Evolutionary conservation across 352 stramenopile genomes (phyloP), one percentile per base, ranked within the genome.

Genomic region (Phytophthora idaei): DNA sequence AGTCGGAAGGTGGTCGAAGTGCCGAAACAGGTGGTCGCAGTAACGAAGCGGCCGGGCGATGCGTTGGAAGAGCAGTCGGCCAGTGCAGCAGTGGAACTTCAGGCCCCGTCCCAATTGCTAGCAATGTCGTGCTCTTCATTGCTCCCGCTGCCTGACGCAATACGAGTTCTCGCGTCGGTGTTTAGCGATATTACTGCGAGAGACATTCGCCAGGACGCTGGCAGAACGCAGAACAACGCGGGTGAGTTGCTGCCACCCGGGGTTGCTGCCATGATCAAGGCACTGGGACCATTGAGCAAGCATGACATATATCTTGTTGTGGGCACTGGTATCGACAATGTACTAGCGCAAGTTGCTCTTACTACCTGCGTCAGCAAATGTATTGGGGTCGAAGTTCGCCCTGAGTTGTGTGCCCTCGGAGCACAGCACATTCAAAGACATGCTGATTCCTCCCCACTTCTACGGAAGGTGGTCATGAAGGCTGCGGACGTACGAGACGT

Each of bases 251-350:
- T 21, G 21, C 21, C 21, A 21, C 21, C 21, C 21, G 21, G 21
- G 21, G 21, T 21, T 21, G 21, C 60, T 61, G 31, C 29, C 21
- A 49, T 61, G 39, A 8, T 67, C 32, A 12, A 10, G 9, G 41
- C 42, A 4, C 10, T 67, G 10, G 31, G 21, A 1, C 37, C 34
- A 10, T 11, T 67, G 10, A 4, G 28, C 4, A 25, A 42, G 10
- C 0, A 5, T 7, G 61, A 59, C 14, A 31, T 63, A 1, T 58
- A 63, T 28, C 29, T 69, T 1, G 52, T 55, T 15, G 12, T 63
- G 3, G 61, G 34, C 11, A 53, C 61, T 4, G 52, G 53, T 1
- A 49, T 69, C 1, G 61, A 53, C 4, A 69, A 63, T 34, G 34
- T 67, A 5, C 17, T 61, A 3, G 48, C 17, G 3, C 42, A 61